Evolutionary conservation across 2,329 filamentous ascomycete genomes (phyloP), one percentile per base, ranked within the genome.

Genomic region (Fusarium veterinarium): DNA sequence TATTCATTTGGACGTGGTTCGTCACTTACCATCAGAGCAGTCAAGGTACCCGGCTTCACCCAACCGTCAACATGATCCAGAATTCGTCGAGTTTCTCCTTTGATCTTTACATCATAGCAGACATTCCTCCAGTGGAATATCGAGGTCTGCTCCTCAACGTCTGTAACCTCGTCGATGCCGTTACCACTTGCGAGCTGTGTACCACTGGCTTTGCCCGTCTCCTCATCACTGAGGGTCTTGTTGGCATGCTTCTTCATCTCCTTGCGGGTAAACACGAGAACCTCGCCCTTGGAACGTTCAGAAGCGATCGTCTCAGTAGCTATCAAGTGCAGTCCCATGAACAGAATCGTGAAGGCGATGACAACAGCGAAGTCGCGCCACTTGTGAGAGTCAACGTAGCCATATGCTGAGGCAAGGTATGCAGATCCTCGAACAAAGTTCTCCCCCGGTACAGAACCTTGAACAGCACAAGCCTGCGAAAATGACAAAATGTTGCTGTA

Each of bases 1-100:
- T 92, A 35, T 92, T 75, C 95, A 95, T 33, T 93, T 1, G 92
- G 94, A 81, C 93, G 93, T 59, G 91, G 89, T 79, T 95, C 79
- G 94, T 37, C 17, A 57, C 69, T 42, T 81, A 82, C 90, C 91
- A 93, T 93, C 1, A 92, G 83, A n/a, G 91, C 91, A 31, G 91
- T 93, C 37, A 92, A 81, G n/a, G 90, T 93, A 57, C 91, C 91
- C 5, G 91, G 91, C 79, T 92, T 91, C 58, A 93, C 90, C 90
- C 91, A 93, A 11, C 91, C 91, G 75, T 92, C 90, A 16, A 93
- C 90, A 60, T 92, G 84, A 64, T 93, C 89, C 35, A 93, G 81
- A 74, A 95, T 90, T 23, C 90, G 86, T 28, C 91, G 86, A 2
- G 83, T 79, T 71, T 92, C 87, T 76, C 92, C 92, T 33, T 80